Base-by-base conservation (phyloP, 1,139 yeast species). In the Yamadazyma aaseri region DNA sequence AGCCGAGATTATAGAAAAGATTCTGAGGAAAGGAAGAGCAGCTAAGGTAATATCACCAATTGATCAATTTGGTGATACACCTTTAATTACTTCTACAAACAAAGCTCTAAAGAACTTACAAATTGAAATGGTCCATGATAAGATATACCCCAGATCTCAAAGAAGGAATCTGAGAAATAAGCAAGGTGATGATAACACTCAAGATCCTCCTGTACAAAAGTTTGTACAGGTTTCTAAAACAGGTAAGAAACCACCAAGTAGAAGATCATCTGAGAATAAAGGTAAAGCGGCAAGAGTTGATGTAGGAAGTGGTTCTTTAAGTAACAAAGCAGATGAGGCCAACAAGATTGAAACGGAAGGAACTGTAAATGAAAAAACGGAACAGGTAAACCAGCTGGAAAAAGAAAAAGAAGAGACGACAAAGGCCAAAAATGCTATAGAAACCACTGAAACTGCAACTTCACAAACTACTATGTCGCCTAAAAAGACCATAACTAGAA, bases 51-150 rank as follows among this genome's bases (percentile, higher is more conserved):
- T 6, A 8, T 9, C 5, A 6, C 27, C 17, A 7, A 14, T 14
- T 5, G 27, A 25, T 25, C 17, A 6, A n/a, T 25, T 25, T n/a
- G 7, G 5, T 6, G 27, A 12, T n/a, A n/a, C 6, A 12, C 6
- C 17, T 6, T 3, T 12, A 14, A 24, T 14, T 9, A 5, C 24
- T 24, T 17, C 33, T 24, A n/a, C 10, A 7, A 18, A 8, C 4
- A 22, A 23, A 25, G 4, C 25, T 3, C 15, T 34, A 7, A 30
- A 45, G 17, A 41, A 34, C 28, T 28, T 40, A 24, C 39, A 27
- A 17, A 43, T 43, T 14, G 26, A 26, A 9, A 42, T 46, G 43
- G 42, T 42, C 12, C 42, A 44, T 13, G 45, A 41, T 29, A 37
- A 38, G 20, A 36, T 46, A 2, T 46, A 44, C 28, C 49, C 49